phyloP scores from a whole-genome alignment of 1,284 basidiomycete genomes.

The Baeospora myosura region DNA sequence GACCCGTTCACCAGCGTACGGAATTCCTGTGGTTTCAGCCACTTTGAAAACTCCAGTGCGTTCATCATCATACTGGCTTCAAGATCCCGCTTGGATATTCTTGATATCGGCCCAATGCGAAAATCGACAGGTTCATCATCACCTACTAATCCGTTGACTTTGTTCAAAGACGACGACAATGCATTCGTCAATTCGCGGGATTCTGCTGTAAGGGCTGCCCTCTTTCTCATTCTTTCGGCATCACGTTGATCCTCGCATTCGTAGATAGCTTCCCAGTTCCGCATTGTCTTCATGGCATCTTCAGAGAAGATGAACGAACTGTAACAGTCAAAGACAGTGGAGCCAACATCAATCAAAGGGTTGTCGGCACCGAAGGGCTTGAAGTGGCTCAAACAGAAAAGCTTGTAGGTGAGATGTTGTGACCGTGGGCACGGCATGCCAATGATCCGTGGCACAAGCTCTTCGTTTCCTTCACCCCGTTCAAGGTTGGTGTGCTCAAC shows the following conservation, averaged over 20 bases:
- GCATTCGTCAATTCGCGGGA: no score
- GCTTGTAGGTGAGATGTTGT: conserved; percentile 8
- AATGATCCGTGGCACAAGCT: conserved; percentile 13
- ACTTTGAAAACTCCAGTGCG: no score
- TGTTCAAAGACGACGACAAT: no score
- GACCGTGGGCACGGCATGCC: conserved; percentile 19
- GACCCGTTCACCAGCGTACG: no score
- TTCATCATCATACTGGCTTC: no score
- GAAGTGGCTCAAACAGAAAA: conserved; percentile 21
- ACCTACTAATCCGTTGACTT: no score
- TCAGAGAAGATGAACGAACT: conserved; percentile 12
- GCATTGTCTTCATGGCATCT: conserved; percentile 11
- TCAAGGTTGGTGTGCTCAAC: conserved; percentile 14
- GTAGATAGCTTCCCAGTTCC: conserved; percentile 25
- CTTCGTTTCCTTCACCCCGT: conserved; percentile 4
- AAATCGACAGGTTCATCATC: no score
- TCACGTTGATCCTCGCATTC: conserved; percentile 27
- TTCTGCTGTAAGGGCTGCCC: no score
- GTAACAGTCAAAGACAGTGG: conserved; percentile 1
- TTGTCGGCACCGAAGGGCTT: conserved; percentile 16
- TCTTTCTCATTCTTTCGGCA: conserved; percentile 20
- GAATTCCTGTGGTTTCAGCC: no score
- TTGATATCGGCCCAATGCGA: no score
- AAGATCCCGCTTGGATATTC: no score
- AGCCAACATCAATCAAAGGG: not conserved